phyloP scores from a whole-genome alignment of 805 yeast genomes.

The Wickerhamomyces ciferrii region DNA sequence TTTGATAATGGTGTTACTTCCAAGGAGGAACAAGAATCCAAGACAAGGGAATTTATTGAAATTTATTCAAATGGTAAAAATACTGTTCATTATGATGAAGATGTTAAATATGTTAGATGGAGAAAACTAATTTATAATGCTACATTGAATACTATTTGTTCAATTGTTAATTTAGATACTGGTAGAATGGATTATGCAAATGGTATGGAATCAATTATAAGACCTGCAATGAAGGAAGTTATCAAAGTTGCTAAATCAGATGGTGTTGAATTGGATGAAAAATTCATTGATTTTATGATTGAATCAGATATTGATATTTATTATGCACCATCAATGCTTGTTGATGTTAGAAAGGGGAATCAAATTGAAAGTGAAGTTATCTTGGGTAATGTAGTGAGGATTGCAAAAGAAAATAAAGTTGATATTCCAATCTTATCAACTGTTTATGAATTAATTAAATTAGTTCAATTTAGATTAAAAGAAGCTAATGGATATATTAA shows the following conservation, averaged over 20 bases:
- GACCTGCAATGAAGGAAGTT: slow-evolving; percentile 68
- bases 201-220: slow-evolving; percentile 31
- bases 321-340: slow-evolving; percentile 70
- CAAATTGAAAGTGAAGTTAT: slow-evolving; percentile 70
- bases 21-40: slow-evolving; percentile 18
- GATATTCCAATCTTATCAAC: slow-evolving; percentile 54
- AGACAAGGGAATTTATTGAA: slow-evolving; percentile 38
- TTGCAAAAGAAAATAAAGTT: slow-evolving; percentile 43
- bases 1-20: slow-evolving; percentile 34
- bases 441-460: slow-evolving; percentile 53
- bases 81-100: slow-evolving; percentile 31
- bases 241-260: slow-evolving; percentile 63
- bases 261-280: slow-evolving; percentile 48
- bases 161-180: slow-evolving; percentile 54
- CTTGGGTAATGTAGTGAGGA: slow-evolving; percentile 55
- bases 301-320: slow-evolving; percentile 54
- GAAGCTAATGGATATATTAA: slow-evolving; percentile 45
- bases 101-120: slow-evolving; percentile 54
- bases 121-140: slow-evolving; percentile 67
- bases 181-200: slow-evolving; percentile 47
- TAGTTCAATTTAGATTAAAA: slow-evolving; percentile 56
- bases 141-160: slow-evolving; percentile 55
- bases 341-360: slow-evolving; percentile 60
- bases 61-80: slow-evolving; percentile 42
- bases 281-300: slow-evolving; percentile 42